Evolutionary conservation across 2,329 filamentous ascomycete species (phyloP).

Genomic region (Colletotrichum sublineola): DNA sequence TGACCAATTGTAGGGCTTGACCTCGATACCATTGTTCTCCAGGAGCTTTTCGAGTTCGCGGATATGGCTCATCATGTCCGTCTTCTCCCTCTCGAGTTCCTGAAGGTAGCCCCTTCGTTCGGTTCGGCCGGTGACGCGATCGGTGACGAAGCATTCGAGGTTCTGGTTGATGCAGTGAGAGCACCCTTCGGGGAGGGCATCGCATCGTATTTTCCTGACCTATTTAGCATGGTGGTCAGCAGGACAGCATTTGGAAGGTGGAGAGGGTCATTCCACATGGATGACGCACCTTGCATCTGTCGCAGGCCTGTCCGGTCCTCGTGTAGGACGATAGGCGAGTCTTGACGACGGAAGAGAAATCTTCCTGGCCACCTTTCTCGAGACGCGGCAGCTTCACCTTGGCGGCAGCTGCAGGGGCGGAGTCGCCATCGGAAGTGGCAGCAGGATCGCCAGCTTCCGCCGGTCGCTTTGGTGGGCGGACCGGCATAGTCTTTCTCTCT

Average conservation of each 20-base stretch:
- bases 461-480: conserved; percentile 60
- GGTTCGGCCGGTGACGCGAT: conserved; percentile 86
- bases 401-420: conserved; percentile 45
- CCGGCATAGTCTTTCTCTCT: conserved; percentile 45
- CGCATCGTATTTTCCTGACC: conserved; percentile 90
- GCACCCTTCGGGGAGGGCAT: conserved; percentile 83
- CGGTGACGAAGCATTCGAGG: conserved; percentile 85
- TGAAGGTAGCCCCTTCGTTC: conserved; percentile 84
- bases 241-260: not conserved
- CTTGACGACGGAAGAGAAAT: conserved; percentile 70
- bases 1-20: conserved; percentile 61
- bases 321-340: conserved; percentile 68
- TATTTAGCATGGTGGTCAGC: conserved; percentile 50
- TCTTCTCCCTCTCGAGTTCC: conserved; percentile 79
- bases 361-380: conserved; percentile 59
- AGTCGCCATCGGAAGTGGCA: conserved; percentile 49
- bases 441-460: conserved; percentile 54
- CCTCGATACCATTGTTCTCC: conserved; percentile 70
- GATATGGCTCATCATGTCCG: conserved; percentile 75
- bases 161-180: conserved; percentile 83
- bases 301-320: conserved; percentile 86
- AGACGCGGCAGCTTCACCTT: conserved; percentile 65
- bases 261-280: not conserved
- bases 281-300: conserved; percentile 82
- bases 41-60: conserved; percentile 77